Base-by-base conservation (phyloP, 1,139 yeast genomes). In the Kluyveromyces marxianus region DNA sequence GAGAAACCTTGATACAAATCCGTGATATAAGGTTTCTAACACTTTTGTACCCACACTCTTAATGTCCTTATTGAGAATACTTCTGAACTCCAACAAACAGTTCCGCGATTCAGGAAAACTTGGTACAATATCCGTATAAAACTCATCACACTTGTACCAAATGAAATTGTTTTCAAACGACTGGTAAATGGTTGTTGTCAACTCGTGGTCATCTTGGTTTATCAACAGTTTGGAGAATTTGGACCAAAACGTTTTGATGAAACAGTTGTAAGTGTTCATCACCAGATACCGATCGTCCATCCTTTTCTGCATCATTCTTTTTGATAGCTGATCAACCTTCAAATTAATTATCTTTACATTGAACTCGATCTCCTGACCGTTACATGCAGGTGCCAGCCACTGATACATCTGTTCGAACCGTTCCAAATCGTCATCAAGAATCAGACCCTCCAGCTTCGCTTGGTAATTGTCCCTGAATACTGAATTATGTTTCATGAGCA, bases 51-150 rank as follows among this genome's bases (percentile, higher is more conserved):
- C 54, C 39, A 56, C 64, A 39, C 48, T 63, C 52, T 37, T 50
- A 43, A 59, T 50, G 35, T 51, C 49, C 39, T 53, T 61, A 53
- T 35, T 52, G 42, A 48, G 77, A 54, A 56, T 82, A 73, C 43
- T 68, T 66, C 55, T 76, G 36, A 90, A 63, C 57, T 90, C 97
- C 28, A 71, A 65, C 25, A 90, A 64, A 0, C 92, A 84, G 2
- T 74, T 69, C 28, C 60, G 60, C 1, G 94, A 79, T 2, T 61
- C 54, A 0, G 96, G 95, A 55, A 68, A 86, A 27, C 69, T 67
- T 2, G 69, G 59, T 0, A 86, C 78, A 31, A 58, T 54, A 38
- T 89, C 74, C 27, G 77, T 79, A 57, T 76, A 86, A 24, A 86
- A 75, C 59, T 90, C 95, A 1, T 62, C 57, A 1, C 76, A 78